Percentiles rank a stretch among this genome's conserved stretches.
These are phyloP conservation scores for Zhuliangozyma blackwelliae DNA, from an alignment of 1,139 yeast genomes.

Conservation along the genomic window DNA sequence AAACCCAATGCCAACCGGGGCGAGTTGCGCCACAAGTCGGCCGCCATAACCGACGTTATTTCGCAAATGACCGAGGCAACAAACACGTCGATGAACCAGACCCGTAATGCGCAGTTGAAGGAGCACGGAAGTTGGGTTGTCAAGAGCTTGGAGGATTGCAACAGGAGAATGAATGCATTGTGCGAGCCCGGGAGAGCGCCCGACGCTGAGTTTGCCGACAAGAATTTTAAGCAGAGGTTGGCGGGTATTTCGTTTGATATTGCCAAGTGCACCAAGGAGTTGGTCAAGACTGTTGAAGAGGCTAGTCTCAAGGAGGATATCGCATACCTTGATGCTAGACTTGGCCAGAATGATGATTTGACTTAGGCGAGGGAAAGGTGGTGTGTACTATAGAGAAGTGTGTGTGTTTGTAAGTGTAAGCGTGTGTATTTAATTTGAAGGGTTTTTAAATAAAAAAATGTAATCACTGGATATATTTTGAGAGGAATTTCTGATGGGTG, in stretches of 20 bases:
- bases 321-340: constrained; percentile 45
- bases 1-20: constrained; percentile 75
- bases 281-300: constrained; percentile 93
- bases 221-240: constrained; percentile 83
- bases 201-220: constrained; percentile 73
- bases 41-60: constrained; percentile 71
- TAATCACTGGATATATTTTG: constrained; percentile 52
- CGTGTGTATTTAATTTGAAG: too few relatives aligned
- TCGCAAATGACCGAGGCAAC: constrained; percentile 90
- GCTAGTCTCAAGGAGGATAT: constrained; percentile 84
- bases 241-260: constrained; percentile 96
- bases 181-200: constrained; percentile 50
- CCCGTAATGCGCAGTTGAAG: constrained; percentile 74
- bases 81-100: constrained; percentile 82
- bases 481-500: constrained; percentile 66
- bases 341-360: constrained; percentile 35
- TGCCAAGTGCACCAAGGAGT: constrained; percentile 92
- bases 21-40: constrained; percentile 66
- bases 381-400: not conserved
- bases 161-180: constrained; percentile 67
- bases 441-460: too few relatives aligned
- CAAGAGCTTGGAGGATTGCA: constrained; percentile 78
- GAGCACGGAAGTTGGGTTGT: constrained; percentile 93
- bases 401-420: not conserved
- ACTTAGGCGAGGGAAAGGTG: constrained; percentile 13